Conservation (phyloP, 1,284 basidiomycete species). For the Mycena sp. region DNA sequence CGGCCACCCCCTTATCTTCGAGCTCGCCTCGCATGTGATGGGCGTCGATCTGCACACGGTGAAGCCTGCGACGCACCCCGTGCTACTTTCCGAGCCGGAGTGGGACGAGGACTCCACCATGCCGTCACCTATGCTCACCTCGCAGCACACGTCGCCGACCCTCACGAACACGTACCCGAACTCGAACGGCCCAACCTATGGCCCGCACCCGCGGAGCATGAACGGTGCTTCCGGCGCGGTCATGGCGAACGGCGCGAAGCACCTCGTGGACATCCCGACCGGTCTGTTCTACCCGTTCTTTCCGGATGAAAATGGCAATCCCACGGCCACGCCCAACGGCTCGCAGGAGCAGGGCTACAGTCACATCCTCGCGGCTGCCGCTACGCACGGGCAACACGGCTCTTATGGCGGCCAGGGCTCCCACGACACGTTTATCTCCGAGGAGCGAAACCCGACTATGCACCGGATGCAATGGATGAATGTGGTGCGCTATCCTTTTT, state of each 20-base stretch:
- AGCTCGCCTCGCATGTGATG: conserved; percentile 80
- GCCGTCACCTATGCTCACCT: conserved; percentile 44
- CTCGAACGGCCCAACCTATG: conserved; percentile 47
- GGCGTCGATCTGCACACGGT: conserved; percentile 71
- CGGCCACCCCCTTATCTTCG: conserved; percentile 82
- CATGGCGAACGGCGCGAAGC: conserved; percentile 42
- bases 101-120: conserved; percentile 65
- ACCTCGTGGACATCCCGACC: conserved; percentile 70
- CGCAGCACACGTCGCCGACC: conserved; percentile 58
- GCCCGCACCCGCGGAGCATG: conserved; percentile 42
- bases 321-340: conserved; percentile 29
- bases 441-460: conserved; percentile 61
- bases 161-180: conserved; percentile 39
- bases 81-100: conserved; percentile 71
- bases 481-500: conserved; percentile 30
- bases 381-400: conserved; percentile 53
- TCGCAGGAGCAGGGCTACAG: conserved; percentile 55
- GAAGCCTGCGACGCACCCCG: conserved; percentile 62
- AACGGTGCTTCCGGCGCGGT: conserved; percentile 14
- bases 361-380: conserved; percentile 64
- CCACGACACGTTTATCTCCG: conserved; percentile 69
- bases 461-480: conserved; percentile 39
- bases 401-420: conserved; percentile 62
- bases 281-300: conserved; percentile 80
- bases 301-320: conserved; percentile 54